Percentiles rank a stretch among this genome's conserved stretches.
Evolutionary conservation across 345 rosid genomes (phyloP).

Genomic region (Pistacia atlantica): DNA sequence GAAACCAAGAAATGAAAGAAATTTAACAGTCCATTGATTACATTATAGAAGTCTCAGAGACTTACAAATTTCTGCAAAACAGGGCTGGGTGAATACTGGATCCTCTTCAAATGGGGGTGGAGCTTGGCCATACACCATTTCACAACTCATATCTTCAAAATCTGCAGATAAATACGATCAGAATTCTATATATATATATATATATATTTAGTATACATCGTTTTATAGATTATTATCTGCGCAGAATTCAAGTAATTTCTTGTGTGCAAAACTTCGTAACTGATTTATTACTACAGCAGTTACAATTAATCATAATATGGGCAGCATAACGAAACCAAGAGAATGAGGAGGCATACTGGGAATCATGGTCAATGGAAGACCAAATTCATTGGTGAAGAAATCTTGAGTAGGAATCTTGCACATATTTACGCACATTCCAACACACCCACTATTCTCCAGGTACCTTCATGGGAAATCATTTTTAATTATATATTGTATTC

Average conservation of each 20-base stretch:
- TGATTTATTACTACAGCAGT: background rate
- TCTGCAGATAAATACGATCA: constrained; percentile 39
- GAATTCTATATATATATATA: background rate
- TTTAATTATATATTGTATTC: too few species aligned
- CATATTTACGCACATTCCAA: constrained; percentile 97
- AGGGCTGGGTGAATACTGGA: constrained; percentile 62
- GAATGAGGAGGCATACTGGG: constrained; percentile 54
- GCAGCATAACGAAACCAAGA: background rate
- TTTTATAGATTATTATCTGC: background rate
- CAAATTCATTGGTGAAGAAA: constrained; percentile 98
- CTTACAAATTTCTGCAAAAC: constrained; percentile 65
- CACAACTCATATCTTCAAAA: constrained; percentile 97
- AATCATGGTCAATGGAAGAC: constrained; percentile 91
- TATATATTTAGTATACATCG: background rate
- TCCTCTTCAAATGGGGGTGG: constrained; percentile 85
- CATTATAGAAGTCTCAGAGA: background rate
- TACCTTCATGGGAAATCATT: constrained; percentile 48
- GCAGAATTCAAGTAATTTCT: background rate
- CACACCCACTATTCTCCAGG: constrained; percentile 97
- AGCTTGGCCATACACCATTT: constrained; percentile 89
- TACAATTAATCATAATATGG: background rate
- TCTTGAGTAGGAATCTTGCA: constrained; percentile 96
- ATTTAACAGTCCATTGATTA: background rate
- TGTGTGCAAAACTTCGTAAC: background rate
- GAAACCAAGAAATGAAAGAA: background rate